A percentile compares a stretch with the other conserved stretches of the same genome.
phyloP scores from a whole-genome alignment of 176 grass and related monocot genomes.

The Bothriochloa decipiens region DNA sequence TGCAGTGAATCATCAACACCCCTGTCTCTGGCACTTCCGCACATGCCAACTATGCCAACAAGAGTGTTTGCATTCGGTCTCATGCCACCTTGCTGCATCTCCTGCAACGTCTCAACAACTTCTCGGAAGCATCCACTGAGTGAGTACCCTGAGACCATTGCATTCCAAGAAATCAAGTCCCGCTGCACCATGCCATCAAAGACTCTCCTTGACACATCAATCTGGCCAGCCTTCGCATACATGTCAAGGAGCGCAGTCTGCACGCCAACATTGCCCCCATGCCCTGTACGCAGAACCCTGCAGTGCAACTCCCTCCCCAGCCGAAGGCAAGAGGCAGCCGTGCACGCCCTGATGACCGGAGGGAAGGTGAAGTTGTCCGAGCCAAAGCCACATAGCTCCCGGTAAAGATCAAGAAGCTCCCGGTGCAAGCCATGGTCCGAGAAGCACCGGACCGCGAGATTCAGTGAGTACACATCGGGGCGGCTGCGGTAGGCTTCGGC shows the following conservation, averaged over 20 bases:
- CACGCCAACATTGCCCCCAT: conserved; percentile 51
- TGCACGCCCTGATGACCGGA: conserved; percentile 63
- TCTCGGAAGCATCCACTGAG: conserved; percentile 50
- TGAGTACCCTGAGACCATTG: conserved; percentile 56
- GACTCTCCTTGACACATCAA: conserved; percentile 46
- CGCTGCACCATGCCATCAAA: conserved; percentile 58
- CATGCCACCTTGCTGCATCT: conserved; percentile 49
- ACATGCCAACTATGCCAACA: conserved; percentile 42
- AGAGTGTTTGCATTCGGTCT: conserved; percentile 57
- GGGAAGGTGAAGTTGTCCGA: conserved; percentile 68
- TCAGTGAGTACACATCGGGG: conserved; percentile 43
- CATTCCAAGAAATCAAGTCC: conserved; percentile 72
- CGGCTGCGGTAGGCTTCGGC: conserved; percentile 3
- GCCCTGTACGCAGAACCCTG: conserved; percentile 43
- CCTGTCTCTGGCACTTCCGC: not conserved
- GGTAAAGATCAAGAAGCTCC: conserved; percentile 59
- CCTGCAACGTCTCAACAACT: conserved; percentile 38
- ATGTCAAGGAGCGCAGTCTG: conserved; percentile 68
- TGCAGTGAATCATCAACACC: conserved; percentile 40
- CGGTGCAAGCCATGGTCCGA: conserved; percentile 59
- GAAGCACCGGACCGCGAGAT: conserved; percentile 58
- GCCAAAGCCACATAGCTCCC: conserved; percentile 20
- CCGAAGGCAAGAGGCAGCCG: conserved; percentile 41
- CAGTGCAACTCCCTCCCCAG: conserved; percentile 65
- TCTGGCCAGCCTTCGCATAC: conserved; percentile 56